Percentiles rank a stretch among this genome's conserved stretches.
Conservation (phyloP, 306 rosid species). For the Cyclanthera cordifolia region DNA sequence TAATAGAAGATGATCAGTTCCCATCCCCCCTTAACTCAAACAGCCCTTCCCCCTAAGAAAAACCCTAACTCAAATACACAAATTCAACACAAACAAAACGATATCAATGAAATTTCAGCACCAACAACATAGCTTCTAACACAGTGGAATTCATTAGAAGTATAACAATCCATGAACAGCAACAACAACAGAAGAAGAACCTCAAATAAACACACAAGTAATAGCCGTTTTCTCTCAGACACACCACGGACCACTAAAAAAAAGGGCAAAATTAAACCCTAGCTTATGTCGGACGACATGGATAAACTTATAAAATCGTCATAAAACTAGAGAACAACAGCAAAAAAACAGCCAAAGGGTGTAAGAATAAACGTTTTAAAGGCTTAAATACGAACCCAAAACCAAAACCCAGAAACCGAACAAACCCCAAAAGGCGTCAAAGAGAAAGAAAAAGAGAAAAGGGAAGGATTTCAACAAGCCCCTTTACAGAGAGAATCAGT, state of each 20-base stretch:
- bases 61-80: conserved; percentile 13
- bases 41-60: conserved; percentile 9
- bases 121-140: neutral
- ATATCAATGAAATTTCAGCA: neutral
- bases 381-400: neutral
- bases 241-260: neutral
- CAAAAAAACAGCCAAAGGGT: neutral
- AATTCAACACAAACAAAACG: conserved; percentile 16
- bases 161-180: conserved; percentile 29
- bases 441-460: neutral
- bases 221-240: neutral
- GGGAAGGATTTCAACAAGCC: conserved; percentile 8
- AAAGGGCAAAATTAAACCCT: conserved; percentile 18
- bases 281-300: conserved; percentile 91
- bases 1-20: conserved; percentile 54
- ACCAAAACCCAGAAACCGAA: neutral
- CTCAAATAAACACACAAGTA: neutral
- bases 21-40: conserved; percentile 70
- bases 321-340: neutral
- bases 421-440: conserved; percentile 2
- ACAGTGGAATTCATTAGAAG: conserved; percentile 11
- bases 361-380: neutral
- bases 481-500: conserved; percentile 3
- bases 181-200: neutral
- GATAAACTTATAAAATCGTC: conserved; percentile 21